Percentiles rank a stretch among this genome's conserved stretches.
Evolutionary conservation across 495 filamentous ascomycete genomes (phyloP).

Genomic region (Daldinia caldariorum): DNA sequence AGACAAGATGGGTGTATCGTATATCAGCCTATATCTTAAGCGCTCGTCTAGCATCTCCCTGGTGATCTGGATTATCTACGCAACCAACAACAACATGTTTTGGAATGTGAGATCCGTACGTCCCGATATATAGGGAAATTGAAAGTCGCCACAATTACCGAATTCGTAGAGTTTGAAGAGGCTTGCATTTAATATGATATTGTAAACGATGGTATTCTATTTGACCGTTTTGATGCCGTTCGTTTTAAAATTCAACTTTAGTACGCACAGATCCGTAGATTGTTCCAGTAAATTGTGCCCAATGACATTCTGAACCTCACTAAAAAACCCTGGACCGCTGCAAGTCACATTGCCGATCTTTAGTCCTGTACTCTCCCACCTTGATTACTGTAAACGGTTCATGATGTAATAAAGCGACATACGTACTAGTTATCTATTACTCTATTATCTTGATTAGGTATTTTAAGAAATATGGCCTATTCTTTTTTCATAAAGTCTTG

Average conservation of each 20-base stretch:
- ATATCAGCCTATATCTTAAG: constrained; percentile 28
- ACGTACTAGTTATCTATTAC: background rate
- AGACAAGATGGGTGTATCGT: background rate
- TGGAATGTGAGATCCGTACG: background rate
- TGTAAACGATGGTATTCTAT: background rate
- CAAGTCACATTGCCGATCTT: constrained; percentile 41
- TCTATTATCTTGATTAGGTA: too few species aligned
- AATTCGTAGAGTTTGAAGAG: constrained; percentile 3
- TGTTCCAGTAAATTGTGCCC: constrained; percentile 17
- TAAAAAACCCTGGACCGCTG: constrained; percentile 23
- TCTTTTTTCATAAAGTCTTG: too few species aligned
- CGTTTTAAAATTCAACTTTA: constrained; percentile 25
- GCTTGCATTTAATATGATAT: background rate
- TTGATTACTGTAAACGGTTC: constrained; percentile 34
- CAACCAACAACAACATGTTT: constrained; percentile 13
- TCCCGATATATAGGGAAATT: background rate
- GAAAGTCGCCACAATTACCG: background rate
- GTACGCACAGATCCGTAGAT: background rate
- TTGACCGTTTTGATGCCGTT: constrained; percentile 13
- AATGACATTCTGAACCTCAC: constrained; percentile 14
- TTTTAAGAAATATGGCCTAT: too few species aligned
- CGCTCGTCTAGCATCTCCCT: constrained; percentile 24
- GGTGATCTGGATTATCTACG: constrained; percentile 24
- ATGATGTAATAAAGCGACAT: constrained; percentile 37
- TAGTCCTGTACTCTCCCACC: constrained; percentile 26